Evolutionary conservation across 2,329 filamentous ascomycete species (phyloP), one percentile per base, ranked within the genome.

Genomic region (Cladophialophora chaetospira): DNA sequence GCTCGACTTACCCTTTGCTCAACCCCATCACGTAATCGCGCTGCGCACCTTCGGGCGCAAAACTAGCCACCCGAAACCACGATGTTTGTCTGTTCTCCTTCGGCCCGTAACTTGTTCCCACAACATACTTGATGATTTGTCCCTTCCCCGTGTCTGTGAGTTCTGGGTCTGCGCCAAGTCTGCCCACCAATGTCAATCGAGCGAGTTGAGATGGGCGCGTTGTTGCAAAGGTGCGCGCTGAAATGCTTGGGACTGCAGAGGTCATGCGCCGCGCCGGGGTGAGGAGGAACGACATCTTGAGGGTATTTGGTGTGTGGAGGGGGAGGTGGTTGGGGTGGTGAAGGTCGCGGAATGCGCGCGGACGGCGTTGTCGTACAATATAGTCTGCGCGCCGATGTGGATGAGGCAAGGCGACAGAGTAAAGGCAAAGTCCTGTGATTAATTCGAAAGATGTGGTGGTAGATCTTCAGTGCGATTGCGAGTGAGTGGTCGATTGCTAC

Each of bases 161-260:
- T 79, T 97, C 92, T 57, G 94, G 93, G 51, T 84, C 82, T 67
- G 85, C 83, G 60, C 83, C 91, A 49, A 99, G 85, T 73, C 91
- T 88, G 70, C 94, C 94, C 66, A 97, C 82, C 73, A 99, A 79
- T 68, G 86, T 88, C 79, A 99, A 88, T 74, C 87, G 88, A 66
- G 94, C 89, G 65, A 94, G 69, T 64, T 77, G 76, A 40, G 78
- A 67, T 47, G 82, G 73, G 36, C 85, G 77, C 42, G 88, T 86
- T 66, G 86, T 85, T 77, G 85, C 90, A 83, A 97, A 96, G 69
- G 86, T 76, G 75, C 91, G 90, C 56, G 69, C 57, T 36, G 68
- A 67, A 29, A 76, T 66, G 65, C 71, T 63, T 61, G 75, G 63
- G 55, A 72, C 61, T 66, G 56, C 61, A 71, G 78, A 75, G 75